phyloP scores from a whole-genome alignment of 139 green algal genomes.

The Asterochloris erici region DNA sequence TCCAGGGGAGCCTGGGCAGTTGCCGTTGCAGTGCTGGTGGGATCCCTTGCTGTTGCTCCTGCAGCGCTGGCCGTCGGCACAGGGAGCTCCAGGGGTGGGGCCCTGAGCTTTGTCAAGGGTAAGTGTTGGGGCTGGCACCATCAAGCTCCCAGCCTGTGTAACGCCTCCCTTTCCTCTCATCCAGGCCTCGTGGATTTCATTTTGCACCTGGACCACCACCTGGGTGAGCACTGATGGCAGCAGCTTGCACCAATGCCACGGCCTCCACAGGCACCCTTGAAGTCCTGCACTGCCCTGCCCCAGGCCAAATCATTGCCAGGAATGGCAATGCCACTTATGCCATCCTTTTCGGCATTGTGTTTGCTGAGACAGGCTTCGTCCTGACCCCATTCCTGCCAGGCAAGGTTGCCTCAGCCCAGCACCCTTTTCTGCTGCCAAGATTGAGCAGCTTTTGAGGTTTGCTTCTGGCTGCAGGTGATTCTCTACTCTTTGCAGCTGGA shows the following conservation, averaged over 20 bases:
- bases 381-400: conserved; percentile 87
- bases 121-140: too few species aligned
- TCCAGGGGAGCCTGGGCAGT: neutral
- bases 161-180: too few species aligned
- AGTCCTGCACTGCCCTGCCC: too few species aligned
- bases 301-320: too few species aligned
- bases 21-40: neutral
- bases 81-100: too few species aligned
- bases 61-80: too few species aligned
- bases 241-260: neutral
- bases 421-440: neutral
- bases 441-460: neutral
- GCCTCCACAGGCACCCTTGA: too few species aligned
- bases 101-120: conserved; percentile 25
- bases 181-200: conserved; percentile 37
- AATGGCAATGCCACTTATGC: conserved; percentile 69
- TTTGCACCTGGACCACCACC: conserved; percentile 84
- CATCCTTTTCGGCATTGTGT: conserved; percentile 79
- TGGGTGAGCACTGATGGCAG: conserved; percentile 59
- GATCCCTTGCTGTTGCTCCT: too few species aligned
- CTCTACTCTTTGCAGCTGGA: conserved; percentile 89
- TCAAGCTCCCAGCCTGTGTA: too few species aligned
- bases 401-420: neutral
- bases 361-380: conserved; percentile 49
- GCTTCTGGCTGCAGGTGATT: conserved; percentile 45